phyloP scores from a whole-genome alignment of 129 eudicot genomes.

The Deinandra increscens region DNA sequence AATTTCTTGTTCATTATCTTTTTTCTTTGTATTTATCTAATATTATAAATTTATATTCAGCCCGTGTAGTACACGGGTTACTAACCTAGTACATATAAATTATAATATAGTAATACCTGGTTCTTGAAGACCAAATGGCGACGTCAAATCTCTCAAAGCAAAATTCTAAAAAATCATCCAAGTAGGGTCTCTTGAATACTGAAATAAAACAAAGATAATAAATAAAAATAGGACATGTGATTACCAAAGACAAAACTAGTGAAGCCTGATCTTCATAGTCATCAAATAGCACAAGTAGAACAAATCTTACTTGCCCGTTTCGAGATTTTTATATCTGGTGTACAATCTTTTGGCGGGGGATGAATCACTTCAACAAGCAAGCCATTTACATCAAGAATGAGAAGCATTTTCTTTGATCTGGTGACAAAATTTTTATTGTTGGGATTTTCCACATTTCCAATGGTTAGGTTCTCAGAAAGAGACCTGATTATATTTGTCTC shows the following conservation, averaged over 20 bases:
- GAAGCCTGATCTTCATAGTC: background rate
- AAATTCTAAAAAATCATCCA: constrained; percentile 40
- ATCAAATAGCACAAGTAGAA: constrained; percentile 18
- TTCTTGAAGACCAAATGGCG: constrained; percentile 52
- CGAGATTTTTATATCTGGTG: constrained; percentile 51
- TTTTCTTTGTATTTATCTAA: no score
- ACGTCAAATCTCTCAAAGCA: constrained; percentile 56
- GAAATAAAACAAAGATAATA: background rate
- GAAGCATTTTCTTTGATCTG: constrained; percentile 55
- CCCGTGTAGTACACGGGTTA: no score
- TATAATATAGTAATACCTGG: constrained; percentile 39
- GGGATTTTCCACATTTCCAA: constrained; percentile 11
- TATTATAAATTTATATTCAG: no score
- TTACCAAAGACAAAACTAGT: constrained; percentile 11
- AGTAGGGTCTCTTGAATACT: constrained; percentile 59
- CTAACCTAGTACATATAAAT: no score
- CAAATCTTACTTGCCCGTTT: constrained; percentile 71
- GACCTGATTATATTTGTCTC: background rate
- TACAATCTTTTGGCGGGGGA: constrained; percentile 63
- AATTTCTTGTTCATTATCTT: no score
- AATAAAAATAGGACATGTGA: background rate
- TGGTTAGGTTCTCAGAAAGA: constrained; percentile 25
- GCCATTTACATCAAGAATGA: constrained; percentile 87
- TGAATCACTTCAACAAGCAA: constrained; percentile 66
- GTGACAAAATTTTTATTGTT: constrained; percentile 9